Percentiles rank a stretch among this genome's conserved stretches.
phyloP scores from a whole-genome alignment of 108 stramenopile species.

The Discostella pseudostelligera region DNA sequence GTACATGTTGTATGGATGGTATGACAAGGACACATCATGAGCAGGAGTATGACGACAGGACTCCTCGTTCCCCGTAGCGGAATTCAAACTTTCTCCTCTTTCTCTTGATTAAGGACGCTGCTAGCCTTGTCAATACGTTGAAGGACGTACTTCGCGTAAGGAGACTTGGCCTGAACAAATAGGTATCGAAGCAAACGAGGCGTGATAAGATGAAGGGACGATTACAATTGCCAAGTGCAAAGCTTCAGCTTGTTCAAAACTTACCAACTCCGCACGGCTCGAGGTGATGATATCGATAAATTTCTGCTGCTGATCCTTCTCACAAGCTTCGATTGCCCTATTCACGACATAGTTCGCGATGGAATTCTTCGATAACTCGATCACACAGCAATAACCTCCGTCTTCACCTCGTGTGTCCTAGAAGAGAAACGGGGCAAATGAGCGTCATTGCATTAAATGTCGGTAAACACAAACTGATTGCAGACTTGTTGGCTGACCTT shows the following conservation, averaged over 20 bases:
- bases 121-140: constrained; percentile 33
- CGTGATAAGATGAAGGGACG: neutral
- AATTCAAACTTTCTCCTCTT: neutral
- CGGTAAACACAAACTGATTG: constrained; percentile 3
- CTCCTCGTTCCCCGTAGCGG: neutral
- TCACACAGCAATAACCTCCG: constrained; percentile 58
- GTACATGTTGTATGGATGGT: no score
- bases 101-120: neutral
- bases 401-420: constrained; percentile 33
- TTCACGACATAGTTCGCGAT: constrained; percentile 95
- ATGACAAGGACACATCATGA: no score
- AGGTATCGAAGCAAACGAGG: neutral
- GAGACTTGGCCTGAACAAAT: constrained; percentile 59
- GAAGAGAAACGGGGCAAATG: constrained; percentile 17
- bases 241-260: neutral
- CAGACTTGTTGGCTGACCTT: constrained; percentile 37
- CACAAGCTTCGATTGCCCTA: constrained; percentile 35
- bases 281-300: constrained; percentile 13
- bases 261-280: constrained; percentile 37
- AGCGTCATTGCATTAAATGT: neutral
- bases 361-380: constrained; percentile 90
- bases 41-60: no score
- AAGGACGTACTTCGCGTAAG: constrained; percentile 80
- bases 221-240: neutral
- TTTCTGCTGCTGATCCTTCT: constrained; percentile 20